Base-by-base conservation (phyloP, 768 basidiomycete species). In the Multifurca ochricompacta region DNA sequence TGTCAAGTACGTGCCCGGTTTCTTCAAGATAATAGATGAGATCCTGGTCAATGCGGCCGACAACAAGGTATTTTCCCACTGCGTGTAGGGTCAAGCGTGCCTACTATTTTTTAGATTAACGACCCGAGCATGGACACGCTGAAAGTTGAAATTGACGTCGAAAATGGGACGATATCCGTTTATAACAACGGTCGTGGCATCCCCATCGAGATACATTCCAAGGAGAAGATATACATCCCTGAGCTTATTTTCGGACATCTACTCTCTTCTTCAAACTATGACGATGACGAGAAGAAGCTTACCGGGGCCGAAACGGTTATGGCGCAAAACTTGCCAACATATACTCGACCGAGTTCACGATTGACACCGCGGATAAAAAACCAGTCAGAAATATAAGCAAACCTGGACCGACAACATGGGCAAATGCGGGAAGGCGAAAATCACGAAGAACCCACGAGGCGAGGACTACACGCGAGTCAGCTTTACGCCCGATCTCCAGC, bases 11-110 rank as follows among this genome's bases (percentile, higher is more conserved):
- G 94, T 97, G 2, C 96, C 96, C 0, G 96, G 94, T 49, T 95
- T 99, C 69, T 93, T 94, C 80, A 99, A 99, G 77, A 99, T 99
- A 64, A 86, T 99, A 13, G 96, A 99, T 65, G 96, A 99, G 72
- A 99, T 99, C 64, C 75, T 99, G 3, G 96, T 99, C 63, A 99
- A 99, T 69, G 96, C 96, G 19, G 96, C 96, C 3, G 96, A 99
- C 68, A 96, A 98, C 73, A 99, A 99, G 85, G 95, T 90, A 59
- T 52, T 75, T 68, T 8, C n/a, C 13, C 13, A 0, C n/a, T 10
- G 11, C 31, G n/a, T 32, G 10, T 13, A 35, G n/a, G 41, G 18
- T 19, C n/a, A n/a, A 16, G 25, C 18, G 40, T 28, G 39, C 44
- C 53, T 11, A 51, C 19, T 36, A 37, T 30, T 11, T n/a, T 27